A percentile compares a stretch with the other conserved stretches of the same genome.
phyloP scores from a whole-genome alignment of 257 asterid species.

The Handroanthus guayacan region DNA sequence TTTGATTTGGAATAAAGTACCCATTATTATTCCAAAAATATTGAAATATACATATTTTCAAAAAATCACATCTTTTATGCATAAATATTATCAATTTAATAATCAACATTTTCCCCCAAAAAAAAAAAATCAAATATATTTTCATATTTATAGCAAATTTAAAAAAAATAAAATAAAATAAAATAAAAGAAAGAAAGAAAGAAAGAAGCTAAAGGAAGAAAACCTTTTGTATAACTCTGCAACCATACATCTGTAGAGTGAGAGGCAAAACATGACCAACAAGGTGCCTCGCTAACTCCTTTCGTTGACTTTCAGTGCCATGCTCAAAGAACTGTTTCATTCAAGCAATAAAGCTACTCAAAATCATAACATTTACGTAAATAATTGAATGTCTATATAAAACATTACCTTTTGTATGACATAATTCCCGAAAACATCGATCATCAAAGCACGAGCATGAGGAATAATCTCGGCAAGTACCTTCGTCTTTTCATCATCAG shows the following conservation, averaged over 20 bases:
- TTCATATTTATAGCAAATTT: background rate
- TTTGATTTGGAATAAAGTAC: no score
- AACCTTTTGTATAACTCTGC: slow-evolving; percentile 98
- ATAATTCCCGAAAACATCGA: slow-evolving; percentile 90
- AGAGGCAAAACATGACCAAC: slow-evolving; percentile 86
- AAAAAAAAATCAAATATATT: background rate
- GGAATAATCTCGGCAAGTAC: slow-evolving; percentile 71
- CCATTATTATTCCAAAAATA: no score
- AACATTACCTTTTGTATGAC: slow-evolving; percentile 83
- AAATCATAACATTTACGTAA: slow-evolving; percentile 15
- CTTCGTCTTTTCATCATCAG: slow-evolving; percentile 69
- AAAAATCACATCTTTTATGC: no score
- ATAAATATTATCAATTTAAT: no score
- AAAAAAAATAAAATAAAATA: background rate
- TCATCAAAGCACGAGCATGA: slow-evolving; percentile 75
- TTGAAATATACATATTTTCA: no score
- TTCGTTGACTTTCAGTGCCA: slow-evolving; percentile 77
- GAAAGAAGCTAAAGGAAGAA: slow-evolving; percentile 23
- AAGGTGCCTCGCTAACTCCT: slow-evolving; percentile 75
- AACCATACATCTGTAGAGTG: slow-evolving; percentile 94
- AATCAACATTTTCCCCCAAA: no score
- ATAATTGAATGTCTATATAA: background rate
- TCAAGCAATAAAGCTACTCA: slow-evolving; percentile 25
- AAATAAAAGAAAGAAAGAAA: slow-evolving; percentile 3
- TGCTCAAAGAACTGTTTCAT: slow-evolving; percentile 82